Conservation (phyloP, 129 eudicot genomes). For the Artemisia tridentata region DNA sequence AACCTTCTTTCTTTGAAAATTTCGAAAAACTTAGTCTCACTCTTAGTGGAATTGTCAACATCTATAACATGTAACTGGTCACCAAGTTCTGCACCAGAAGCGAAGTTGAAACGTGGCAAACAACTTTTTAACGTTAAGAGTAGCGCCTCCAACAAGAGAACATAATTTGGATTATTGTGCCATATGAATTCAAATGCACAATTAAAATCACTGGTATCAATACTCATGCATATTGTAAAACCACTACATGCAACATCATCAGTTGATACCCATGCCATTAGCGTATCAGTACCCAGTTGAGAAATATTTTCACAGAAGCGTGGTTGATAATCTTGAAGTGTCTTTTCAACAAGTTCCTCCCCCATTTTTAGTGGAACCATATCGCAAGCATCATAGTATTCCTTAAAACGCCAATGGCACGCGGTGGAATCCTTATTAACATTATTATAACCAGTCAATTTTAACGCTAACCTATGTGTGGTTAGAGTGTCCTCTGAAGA, state of each 20-base stretch:
- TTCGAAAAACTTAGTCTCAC: neutral
- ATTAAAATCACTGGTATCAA: neutral
- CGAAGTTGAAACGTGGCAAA: no score
- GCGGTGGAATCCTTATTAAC: neutral
- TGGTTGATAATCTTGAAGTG: neutral
- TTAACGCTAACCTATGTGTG: neutral
- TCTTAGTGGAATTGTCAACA: no score
- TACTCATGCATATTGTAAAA: neutral
- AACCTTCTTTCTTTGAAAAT: neutral
- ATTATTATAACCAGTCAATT: neutral
- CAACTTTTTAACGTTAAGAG: no score
- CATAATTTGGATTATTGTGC: neutral
- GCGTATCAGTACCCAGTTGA: neutral
- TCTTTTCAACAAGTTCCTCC: neutral
- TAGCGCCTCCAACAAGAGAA: no score
- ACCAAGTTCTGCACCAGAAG: no score
- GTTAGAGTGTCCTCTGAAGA: neutral
- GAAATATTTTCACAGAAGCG: neutral
- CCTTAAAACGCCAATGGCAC: neutral
- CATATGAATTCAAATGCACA: constrained; percentile 3
- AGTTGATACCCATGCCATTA: no score
- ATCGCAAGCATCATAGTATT: neutral
- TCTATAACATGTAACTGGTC: no score
- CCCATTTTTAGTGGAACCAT: neutral
- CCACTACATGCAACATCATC: neutral